Conservation (phyloP, 1,284 basidiomycete genomes). For the Microbotryum lychnidis-dioicae region DNA sequence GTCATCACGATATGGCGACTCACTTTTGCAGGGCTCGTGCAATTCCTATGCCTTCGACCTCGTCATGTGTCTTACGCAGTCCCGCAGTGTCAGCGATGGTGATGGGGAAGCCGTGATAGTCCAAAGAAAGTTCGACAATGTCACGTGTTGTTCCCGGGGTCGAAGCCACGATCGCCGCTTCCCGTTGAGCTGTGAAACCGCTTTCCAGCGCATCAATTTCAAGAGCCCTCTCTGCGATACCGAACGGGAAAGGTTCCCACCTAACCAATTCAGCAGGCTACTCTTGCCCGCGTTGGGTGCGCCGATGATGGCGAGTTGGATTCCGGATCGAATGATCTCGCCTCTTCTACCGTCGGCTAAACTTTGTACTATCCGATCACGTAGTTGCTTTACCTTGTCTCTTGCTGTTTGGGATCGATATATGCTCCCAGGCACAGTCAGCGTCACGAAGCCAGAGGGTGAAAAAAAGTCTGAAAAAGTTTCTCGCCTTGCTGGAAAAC, state of each 20-base stretch:
- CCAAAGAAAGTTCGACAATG: conserved; percentile 68
- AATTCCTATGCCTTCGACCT: conserved; percentile 74
- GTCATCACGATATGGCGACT: background rate
- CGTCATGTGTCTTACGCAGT: conserved; percentile 58
- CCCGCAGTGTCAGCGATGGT: conserved; percentile 77
- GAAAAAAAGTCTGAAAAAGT: conserved; percentile 11
- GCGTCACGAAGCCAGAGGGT: background rate
- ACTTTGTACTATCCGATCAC: conserved; percentile 49
- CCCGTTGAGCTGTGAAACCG: conserved; percentile 55
- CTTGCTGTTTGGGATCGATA: conserved; percentile 6
- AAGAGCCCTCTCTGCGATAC: background rate
- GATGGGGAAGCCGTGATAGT: conserved; percentile 75
- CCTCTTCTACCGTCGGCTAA: conserved; percentile 62
- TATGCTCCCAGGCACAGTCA: background rate
- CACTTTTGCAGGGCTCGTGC: conserved; percentile 50
- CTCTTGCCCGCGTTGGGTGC: conserved; percentile 86
- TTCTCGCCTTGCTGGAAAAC: conserved; percentile 55
- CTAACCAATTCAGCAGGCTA: conserved; percentile 69
- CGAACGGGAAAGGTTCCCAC: conserved; percentile 42
- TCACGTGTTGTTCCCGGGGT: conserved; percentile 82
- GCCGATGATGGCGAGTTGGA: conserved; percentile 74
- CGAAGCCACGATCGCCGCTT: conserved; percentile 78
- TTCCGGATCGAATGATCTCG: conserved; percentile 71
- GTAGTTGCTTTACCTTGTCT: conserved; percentile 39
- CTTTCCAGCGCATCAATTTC: no score